Evolutionary conservation across 192 early-diverging fungal genomes (phyloP).

Genomic region (Jimgerdemannia lactiflua): DNA sequence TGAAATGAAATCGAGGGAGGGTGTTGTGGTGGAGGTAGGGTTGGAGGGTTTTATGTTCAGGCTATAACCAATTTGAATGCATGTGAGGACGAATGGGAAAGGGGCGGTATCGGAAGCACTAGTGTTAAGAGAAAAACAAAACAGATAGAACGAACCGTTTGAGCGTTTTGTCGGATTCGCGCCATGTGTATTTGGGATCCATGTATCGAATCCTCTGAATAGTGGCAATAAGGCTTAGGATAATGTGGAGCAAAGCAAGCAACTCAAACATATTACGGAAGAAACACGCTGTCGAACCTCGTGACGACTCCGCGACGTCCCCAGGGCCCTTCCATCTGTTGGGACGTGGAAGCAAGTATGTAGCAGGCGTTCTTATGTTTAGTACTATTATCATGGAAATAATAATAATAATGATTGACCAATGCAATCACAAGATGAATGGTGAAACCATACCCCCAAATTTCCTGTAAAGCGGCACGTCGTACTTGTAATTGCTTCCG

Average conservation of each 20-base stretch:
- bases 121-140: not conserved
- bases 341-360: constrained; percentile 2
- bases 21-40: not conserved
- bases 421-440: constrained; percentile 21
- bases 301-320: not conserved
- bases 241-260: too few species aligned
- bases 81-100: too few species aligned
- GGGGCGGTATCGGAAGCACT: not conserved
- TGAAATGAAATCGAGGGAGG: not conserved
- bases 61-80: not conserved
- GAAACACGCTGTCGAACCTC: not conserved
- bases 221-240: too few species aligned
- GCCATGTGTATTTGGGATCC: constrained; percentile 19
- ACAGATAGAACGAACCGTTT: constrained; percentile 14
- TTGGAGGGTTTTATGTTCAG: not conserved
- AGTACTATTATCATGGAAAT: constrained; percentile 8
- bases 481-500: constrained; percentile 18
- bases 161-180: constrained; percentile 17
- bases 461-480: constrained; percentile 23
- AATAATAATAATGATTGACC: constrained; percentile 10
- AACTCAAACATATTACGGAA: not conserved
- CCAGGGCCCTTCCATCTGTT: not conserved
- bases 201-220: constrained; percentile 4
- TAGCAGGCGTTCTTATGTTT: constrained; percentile 22
- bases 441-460: constrained; percentile 27